Evolutionary conservation across 2,329 filamentous ascomycete species (phyloP).

Genomic region (Trichoderma sp.): DNA sequence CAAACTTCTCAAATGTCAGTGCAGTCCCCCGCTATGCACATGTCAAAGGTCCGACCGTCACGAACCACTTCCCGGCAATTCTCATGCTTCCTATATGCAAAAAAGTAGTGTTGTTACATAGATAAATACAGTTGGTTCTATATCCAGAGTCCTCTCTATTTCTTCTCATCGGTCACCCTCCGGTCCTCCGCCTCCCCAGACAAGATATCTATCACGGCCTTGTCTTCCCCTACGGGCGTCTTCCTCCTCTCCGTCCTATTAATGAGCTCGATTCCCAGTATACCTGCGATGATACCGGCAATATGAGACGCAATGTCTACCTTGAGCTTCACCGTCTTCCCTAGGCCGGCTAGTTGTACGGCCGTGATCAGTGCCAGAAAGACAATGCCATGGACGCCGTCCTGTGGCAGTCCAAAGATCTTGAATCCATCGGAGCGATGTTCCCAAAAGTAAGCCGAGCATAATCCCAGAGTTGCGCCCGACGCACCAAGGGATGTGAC

Average conservation of each 20-base stretch:
- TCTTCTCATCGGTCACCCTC: background rate
- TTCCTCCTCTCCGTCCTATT: slow-evolving; percentile 26
- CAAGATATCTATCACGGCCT: slow-evolving; percentile 25
- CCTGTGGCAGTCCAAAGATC: slow-evolving; percentile 58
- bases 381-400: slow-evolving; percentile 56
- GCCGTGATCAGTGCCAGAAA: slow-evolving; percentile 54
- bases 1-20: background rate
- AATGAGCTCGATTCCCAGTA: slow-evolving; percentile 42
- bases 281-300: slow-evolving; percentile 51
- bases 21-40: background rate
- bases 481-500: slow-evolving; percentile 66
- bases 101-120: slow-evolving; percentile 7
- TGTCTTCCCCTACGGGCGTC: slow-evolving; percentile 9
- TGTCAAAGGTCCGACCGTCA: background rate
- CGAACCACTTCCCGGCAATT: background rate
- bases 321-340: slow-evolving; percentile 43
- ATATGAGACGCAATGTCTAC: slow-evolving; percentile 57
- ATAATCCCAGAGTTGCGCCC: slow-evolving; percentile 62
- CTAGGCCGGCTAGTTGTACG: slow-evolving; percentile 51
- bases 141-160: background rate
- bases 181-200: slow-evolving; percentile 2
- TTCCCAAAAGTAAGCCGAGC: slow-evolving; percentile 63
- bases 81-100: background rate
- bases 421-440: slow-evolving; percentile 58
- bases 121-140: background rate